Conservation (phyloP, 768 basidiomycete species). For the Calocera viscosa region DNA sequence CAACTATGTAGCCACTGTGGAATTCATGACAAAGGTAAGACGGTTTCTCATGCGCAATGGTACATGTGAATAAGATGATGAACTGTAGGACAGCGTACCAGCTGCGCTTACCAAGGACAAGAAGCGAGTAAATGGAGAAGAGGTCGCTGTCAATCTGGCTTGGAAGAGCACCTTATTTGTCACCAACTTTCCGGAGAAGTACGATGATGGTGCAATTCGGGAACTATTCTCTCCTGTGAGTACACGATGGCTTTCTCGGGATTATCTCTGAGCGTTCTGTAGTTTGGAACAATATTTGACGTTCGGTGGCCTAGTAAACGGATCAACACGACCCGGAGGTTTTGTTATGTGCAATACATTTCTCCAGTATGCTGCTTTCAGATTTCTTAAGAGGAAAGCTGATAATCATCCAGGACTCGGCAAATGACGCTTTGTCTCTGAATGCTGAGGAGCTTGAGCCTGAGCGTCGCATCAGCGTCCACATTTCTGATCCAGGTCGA, state of each 20-base stretch:
- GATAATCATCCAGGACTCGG: slow-evolving; percentile 32
- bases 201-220: slow-evolving; percentile 65
- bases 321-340: slow-evolving; percentile 78
- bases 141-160: slow-evolving; percentile 75
- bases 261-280: slow-evolving; percentile 8
- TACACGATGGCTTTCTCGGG: slow-evolving; percentile 6
- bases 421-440: slow-evolving; percentile 65
- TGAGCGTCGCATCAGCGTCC: slow-evolving; percentile 56
- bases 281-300: slow-evolving; percentile 89
- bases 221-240: slow-evolving; percentile 65
- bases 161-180: slow-evolving; percentile 93
- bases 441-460: slow-evolving; percentile 65
- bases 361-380: slow-evolving; percentile 51
- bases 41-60: background rate
- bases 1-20: slow-evolving; percentile 67
- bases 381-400: slow-evolving; percentile 22
- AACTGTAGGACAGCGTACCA: slow-evolving; percentile 58
- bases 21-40: slow-evolving; percentile 60
- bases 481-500: slow-evolving; percentile 79
- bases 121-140: slow-evolving; percentile 62
- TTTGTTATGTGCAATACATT: slow-evolving; percentile 88
- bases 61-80: slow-evolving; percentile 8
- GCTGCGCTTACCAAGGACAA: slow-evolving; percentile 89
- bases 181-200: slow-evolving; percentile 83
- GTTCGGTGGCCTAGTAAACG: slow-evolving; percentile 98